A percentile compares a stretch with the other conserved stretches of the same genome.
These are phyloP conservation scores for Talaromyces marneffei DNA, from an alignment of 2,329 filamentous ascomycete species.

Conservation along the genomic window DNA sequence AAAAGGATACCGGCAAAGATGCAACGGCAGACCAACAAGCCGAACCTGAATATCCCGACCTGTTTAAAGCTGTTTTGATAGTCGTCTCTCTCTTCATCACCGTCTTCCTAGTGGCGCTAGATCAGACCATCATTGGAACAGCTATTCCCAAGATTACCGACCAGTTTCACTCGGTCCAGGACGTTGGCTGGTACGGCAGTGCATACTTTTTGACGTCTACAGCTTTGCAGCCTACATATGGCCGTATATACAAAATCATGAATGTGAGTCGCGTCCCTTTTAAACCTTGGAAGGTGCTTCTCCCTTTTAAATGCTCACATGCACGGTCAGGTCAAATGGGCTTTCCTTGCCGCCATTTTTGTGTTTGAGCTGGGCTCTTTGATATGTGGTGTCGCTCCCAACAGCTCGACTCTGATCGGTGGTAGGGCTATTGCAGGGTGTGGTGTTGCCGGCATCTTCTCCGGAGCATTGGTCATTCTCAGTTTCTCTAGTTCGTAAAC, in stretches of 20 bases:
- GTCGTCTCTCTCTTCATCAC: conserved; percentile 32
- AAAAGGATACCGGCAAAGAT: not conserved
- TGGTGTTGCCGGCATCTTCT: conserved; percentile 29
- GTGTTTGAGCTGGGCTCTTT: conserved; percentile 39
- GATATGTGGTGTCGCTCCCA: conserved; percentile 35
- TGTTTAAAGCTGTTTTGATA: conserved; percentile 29
- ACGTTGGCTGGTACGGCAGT: conserved; percentile 37
- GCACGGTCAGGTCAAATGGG: conserved; percentile 32
- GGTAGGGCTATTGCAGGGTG: conserved; percentile 34
- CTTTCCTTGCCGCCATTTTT: conserved; percentile 33
- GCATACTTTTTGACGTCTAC: conserved; percentile 35
- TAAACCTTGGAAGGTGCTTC: no score
- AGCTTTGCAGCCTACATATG: conserved; percentile 39
- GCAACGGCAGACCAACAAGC: not conserved
- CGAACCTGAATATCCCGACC: conserved; percentile 26
- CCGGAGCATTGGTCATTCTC: conserved; percentile 25
- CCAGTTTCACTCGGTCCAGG: conserved; percentile 42
- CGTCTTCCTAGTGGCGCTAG: conserved; percentile 37
- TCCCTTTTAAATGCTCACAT: not conserved
- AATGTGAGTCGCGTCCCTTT: no score
- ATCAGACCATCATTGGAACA: conserved; percentile 42
- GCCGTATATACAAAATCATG: conserved; percentile 34
- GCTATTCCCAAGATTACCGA: conserved; percentile 46
- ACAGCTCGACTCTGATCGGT: conserved; percentile 31
- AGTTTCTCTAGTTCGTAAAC: conserved; percentile 13